phyloP scores from a whole-genome alignment of 805 yeast species.

The Sugiyamaella americana region DNA sequence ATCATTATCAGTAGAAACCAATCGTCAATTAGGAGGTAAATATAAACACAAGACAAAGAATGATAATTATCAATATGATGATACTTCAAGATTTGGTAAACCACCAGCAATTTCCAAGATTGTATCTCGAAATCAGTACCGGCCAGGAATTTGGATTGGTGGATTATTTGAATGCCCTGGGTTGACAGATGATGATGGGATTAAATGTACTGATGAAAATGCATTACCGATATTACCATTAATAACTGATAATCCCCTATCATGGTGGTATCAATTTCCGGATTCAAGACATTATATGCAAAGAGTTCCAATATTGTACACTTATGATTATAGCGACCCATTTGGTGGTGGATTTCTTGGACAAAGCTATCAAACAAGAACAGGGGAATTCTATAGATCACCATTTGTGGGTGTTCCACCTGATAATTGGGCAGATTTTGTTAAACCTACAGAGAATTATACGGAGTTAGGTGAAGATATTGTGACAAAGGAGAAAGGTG shows the following conservation, averaged over 20 bases:
- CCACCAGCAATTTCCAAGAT: constrained; percentile 1
- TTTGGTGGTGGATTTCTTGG: neutral
- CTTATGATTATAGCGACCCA: constrained; percentile 1
- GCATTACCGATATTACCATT: constrained; percentile 19
- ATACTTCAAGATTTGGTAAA: neutral
- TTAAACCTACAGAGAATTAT: constrained; percentile 15
- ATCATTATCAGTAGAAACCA: too few relatives aligned
- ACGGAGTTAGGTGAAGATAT: constrained; percentile 2
- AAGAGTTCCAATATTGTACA: constrained; percentile 14
- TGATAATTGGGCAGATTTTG: constrained; percentile 11
- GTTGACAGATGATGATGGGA: constrained; percentile 10
- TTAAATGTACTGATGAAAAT: constrained; percentile 12
- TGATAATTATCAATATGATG: too few relatives aligned
- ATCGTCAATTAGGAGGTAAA: neutral
- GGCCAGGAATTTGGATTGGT: constrained; percentile 22
- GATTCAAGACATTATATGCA: constrained; percentile 12
- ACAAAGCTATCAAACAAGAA: too few relatives aligned
- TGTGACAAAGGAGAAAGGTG: too few relatives aligned
- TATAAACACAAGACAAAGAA: too few relatives aligned
- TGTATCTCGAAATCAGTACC: neutral
- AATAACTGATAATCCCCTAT: constrained; percentile 15
- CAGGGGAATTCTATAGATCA: too few relatives aligned
- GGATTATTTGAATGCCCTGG: constrained; percentile 22
- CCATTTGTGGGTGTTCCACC: constrained; percentile 3
- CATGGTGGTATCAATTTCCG: constrained; percentile 17